phyloP scores from a whole-genome alignment of 2,329 filamentous ascomycete genomes.

The Cladosporium sp. region DNA sequence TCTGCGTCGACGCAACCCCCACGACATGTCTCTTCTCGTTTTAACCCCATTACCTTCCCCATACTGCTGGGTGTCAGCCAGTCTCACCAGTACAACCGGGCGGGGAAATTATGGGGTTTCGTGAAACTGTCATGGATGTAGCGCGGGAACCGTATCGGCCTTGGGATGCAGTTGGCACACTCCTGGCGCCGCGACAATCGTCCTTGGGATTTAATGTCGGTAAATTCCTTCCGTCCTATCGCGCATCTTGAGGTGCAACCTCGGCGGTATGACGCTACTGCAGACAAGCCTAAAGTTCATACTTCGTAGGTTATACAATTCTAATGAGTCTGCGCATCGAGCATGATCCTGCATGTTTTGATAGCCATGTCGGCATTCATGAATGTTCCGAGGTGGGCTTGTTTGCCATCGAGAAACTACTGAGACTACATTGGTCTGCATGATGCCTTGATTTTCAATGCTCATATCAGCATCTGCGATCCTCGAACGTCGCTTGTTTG shows the following conservation, averaged over 20 bases:
- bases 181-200: not conserved
- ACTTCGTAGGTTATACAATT: no score
- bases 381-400: no score
- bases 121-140: not conserved
- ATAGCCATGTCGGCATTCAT: no score
- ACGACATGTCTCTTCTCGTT: not conserved
- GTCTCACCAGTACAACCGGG: not conserved
- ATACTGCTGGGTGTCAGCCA: not conserved
- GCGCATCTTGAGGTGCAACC: not conserved
- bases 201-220: not conserved
- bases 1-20: not conserved
- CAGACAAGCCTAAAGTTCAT: not conserved
- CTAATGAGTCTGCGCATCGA: no score
- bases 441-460: no score
- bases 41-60: not conserved
- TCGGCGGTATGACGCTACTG: not conserved
- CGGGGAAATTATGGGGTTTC: slow-evolving; percentile 1
- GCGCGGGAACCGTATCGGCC: not conserved
- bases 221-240: not conserved
- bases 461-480: no score
- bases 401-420: no score
- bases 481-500: no score
- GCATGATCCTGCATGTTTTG: no score
- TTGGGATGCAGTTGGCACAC: not conserved
- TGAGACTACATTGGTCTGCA: no score